A percentile compares a stretch with the other conserved stretches of the same genome.
Conservation (phyloP, 1,284 basidiomycete genomes). For the Ganoderma lingzhi region DNA sequence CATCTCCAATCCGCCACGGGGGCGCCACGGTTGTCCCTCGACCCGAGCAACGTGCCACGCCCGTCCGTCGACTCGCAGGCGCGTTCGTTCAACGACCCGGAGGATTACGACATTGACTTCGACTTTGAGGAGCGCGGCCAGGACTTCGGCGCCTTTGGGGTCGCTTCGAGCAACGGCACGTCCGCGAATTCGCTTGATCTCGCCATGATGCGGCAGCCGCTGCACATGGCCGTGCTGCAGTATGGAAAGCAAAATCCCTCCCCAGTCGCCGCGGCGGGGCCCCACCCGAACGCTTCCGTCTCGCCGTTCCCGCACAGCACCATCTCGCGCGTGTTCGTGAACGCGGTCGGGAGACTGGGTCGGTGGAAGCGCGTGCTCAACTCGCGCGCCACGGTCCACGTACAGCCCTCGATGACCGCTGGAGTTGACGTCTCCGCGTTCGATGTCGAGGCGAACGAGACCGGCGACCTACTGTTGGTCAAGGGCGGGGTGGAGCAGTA, state of each 20-base stretch:
- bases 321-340: slow-evolving; percentile 79
- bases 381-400: slow-evolving; percentile 48
- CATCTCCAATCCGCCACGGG: not conserved
- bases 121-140: slow-evolving; percentile 56
- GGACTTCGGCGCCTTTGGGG: slow-evolving; percentile 28
- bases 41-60: slow-evolving; percentile 42
- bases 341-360: slow-evolving; percentile 82
- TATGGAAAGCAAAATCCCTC: slow-evolving; percentile 50
- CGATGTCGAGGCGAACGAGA: slow-evolving; percentile 67
- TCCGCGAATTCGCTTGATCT: slow-evolving; percentile 37
- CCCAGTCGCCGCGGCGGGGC: slow-evolving; percentile 26
- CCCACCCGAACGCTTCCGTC: slow-evolving; percentile 50
- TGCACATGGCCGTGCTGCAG: slow-evolving; percentile 52
- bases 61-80: slow-evolving; percentile 42
- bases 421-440: slow-evolving; percentile 71
- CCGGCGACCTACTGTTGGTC: slow-evolving; percentile 64
- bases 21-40: slow-evolving; percentile 29
- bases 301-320: slow-evolving; percentile 68
- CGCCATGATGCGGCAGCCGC: slow-evolving; percentile 48
- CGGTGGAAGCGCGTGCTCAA: slow-evolving; percentile 84
- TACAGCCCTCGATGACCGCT: slow-evolving; percentile 50
- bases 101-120: slow-evolving; percentile 78
- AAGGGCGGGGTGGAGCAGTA: slow-evolving; percentile 73
- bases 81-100: slow-evolving; percentile 49
- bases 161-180: slow-evolving; percentile 25